Percentiles rank a stretch among this genome's conserved stretches.
Evolutionary conservation across 768 basidiomycete species (phyloP).

Genomic region (Termitomyces sp.): DNA sequence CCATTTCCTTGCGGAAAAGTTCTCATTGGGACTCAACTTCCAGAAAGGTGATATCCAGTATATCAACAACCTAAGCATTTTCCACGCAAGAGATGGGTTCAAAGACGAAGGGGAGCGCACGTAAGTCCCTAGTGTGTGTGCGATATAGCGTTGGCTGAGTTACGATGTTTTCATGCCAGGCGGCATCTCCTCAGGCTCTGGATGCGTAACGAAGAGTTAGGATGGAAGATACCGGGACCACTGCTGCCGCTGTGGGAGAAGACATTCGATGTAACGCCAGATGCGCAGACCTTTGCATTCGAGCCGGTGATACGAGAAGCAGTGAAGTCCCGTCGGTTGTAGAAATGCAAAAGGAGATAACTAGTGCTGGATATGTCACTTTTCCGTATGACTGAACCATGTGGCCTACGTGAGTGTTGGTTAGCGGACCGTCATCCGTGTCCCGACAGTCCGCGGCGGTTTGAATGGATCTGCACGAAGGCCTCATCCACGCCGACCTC

Average conservation of each 20-base stretch:
- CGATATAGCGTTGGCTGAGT: neutral
- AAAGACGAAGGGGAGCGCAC: slow-evolving; percentile 32
- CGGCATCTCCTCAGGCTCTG: slow-evolving; percentile 13
- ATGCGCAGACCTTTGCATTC: slow-evolving; percentile 12
- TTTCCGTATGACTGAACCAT: too few species aligned
- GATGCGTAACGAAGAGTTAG: slow-evolving; percentile 13
- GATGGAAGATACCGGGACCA: slow-evolving; percentile 8
- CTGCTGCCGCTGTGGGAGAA: slow-evolving; percentile 11
- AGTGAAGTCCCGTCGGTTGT: slow-evolving; percentile 4
- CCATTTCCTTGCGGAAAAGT: slow-evolving; percentile 39
- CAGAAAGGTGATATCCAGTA: slow-evolving; percentile 47
- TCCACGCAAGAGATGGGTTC: slow-evolving; percentile 41
- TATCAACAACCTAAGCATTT: slow-evolving; percentile 38
- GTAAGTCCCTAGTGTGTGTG: slow-evolving; percentile 20
- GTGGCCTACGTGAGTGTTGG: too few species aligned
- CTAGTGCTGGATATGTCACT: too few species aligned
- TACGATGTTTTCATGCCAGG: neutral
- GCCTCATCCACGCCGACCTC: too few species aligned
- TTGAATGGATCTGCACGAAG: too few species aligned
- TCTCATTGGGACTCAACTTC: slow-evolving; percentile 37
- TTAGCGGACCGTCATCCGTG: too few species aligned
- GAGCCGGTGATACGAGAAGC: slow-evolving; percentile 13
- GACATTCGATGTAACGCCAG: slow-evolving; percentile 10
- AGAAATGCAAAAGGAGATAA: neutral
- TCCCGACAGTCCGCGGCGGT: too few species aligned